These are phyloP conservation scores for Lentinus tigrinus DNA, from an alignment of 768 basidiomycete genomes.

Conservation along the genomic window DNA sequence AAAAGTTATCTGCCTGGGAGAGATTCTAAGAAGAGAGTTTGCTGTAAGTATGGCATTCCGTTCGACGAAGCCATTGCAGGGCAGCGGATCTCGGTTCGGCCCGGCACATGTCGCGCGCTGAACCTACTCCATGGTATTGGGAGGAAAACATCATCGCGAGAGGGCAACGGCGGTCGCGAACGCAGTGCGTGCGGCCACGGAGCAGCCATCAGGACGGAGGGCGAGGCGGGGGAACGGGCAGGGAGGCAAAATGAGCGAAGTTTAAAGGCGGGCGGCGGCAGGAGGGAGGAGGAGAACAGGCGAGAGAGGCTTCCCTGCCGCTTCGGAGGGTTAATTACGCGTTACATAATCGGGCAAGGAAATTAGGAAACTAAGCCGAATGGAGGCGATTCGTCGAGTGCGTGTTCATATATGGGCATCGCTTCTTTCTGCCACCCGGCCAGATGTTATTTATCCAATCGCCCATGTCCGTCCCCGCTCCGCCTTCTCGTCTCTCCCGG, in stretches of 20 bases:
- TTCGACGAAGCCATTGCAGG: neutral
- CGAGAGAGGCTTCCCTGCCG: slow-evolving; percentile 15
- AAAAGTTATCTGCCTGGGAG: slow-evolving; percentile 2
- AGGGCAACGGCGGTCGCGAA: neutral
- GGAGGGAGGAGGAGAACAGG: slow-evolving; percentile 1
- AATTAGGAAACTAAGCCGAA: slow-evolving; percentile 17
- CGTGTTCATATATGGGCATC: slow-evolving; percentile 19
- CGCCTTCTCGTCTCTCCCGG: slow-evolving; percentile 11
- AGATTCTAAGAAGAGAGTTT: slow-evolving; percentile 3
- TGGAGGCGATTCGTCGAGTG: slow-evolving; percentile 16
- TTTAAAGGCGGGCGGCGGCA: neutral
- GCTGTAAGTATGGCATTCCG: neutral
- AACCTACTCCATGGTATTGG: slow-evolving; percentile 9
- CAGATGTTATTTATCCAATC: slow-evolving; percentile 21
- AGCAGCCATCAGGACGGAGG: neutral
- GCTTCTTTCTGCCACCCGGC: slow-evolving; percentile 17
- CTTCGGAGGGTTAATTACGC: slow-evolving; percentile 15
- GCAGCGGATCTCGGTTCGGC: slow-evolving; percentile 17
- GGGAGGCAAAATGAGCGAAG: neutral
- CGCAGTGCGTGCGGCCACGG: neutral
- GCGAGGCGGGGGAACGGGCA: neutral
- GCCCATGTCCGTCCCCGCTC: slow-evolving; percentile 2
- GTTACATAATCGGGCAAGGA: slow-evolving; percentile 17
- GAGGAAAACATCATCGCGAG: neutral
- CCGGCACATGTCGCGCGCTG: slow-evolving; percentile 9